phyloP scores from a whole-genome alignment of 768 basidiomycete genomes.

The Auriculariales sp. region DNA sequence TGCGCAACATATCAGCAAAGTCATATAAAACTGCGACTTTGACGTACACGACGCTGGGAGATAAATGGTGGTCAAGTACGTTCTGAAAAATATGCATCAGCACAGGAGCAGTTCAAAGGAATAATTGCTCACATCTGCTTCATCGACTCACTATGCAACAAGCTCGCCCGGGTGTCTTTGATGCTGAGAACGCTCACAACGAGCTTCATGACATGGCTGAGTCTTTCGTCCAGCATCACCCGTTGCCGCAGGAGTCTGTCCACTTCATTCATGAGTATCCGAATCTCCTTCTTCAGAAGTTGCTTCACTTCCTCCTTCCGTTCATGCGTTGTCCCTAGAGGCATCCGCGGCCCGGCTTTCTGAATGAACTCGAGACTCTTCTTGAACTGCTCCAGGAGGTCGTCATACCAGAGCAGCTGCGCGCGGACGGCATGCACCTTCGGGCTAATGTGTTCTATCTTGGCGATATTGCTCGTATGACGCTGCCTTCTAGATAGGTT shows the following conservation, averaged over 20 bases:
- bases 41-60: not conserved
- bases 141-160: not conserved
- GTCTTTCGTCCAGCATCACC: slow-evolving; percentile 15
- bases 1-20: not conserved
- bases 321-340: not conserved
- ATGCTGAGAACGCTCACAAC: slow-evolving; percentile 45
- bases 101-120: no score
- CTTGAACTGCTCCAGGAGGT: slow-evolving; percentile 37
- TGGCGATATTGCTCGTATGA: slow-evolving; percentile 21
- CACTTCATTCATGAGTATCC: slow-evolving; percentile 5
- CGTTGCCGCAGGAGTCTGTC: slow-evolving; percentile 10
- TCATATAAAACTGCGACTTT: not conserved
- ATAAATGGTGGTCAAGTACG: not conserved
- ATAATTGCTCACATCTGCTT: no score
- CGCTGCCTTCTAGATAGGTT: slow-evolving; percentile 30
- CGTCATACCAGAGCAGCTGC: slow-evolving; percentile 40
- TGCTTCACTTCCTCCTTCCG: slow-evolving; percentile 10
- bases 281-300: slow-evolving; percentile 5
- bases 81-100: no score
- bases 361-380: slow-evolving; percentile 34
- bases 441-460: slow-evolving; percentile 30
- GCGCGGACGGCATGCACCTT: slow-evolving; percentile 43
- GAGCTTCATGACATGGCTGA: slow-evolving; percentile 21
- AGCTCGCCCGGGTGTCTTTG: slow-evolving; percentile 18
- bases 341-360: slow-evolving; percentile 33